Base-by-base conservation (phyloP, 768 basidiomycete species). In the Leccinum broughii region DNA sequence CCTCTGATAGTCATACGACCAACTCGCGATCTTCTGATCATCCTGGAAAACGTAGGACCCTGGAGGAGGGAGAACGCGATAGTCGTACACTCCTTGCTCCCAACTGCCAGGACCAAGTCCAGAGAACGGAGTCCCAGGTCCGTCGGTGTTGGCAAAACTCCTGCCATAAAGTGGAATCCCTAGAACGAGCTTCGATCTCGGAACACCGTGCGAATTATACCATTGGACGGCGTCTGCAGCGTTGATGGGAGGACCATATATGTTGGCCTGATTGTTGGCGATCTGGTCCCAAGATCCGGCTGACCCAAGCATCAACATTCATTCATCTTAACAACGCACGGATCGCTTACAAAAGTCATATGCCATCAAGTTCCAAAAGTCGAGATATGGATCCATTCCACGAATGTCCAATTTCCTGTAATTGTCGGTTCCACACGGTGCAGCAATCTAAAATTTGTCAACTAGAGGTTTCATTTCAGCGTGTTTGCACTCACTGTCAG, bases 301-400 rank as follows among this genome's bases (percentile, higher is more conserved):
- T 90, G 58, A 24, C 20, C 48, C 14, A 54, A n/a, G 15, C 28
- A 52, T 69, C 46, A 67, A 50, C 51, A 58, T 54, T 52, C 44
- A 54, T 59, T 49, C 61, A 28, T n/a, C 13, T 50, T 22, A 57
- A 44, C 48, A 26, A 39, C 46, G 35, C 24, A 22, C 44, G 20
- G 30, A 74, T 82, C 57, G 52, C 71, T 63, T 64, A 89, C 89
- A 83, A 67, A 89, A 93, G 71, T 93, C 92, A 64, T 93, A 93
- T 1, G 89, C 87, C 97, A 99, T 99, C 73, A 99, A 76, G 71
- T 99, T 98, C 95, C 95, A 98, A 72, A 98, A 95, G 68, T 93
- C 91, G 24, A 99, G 85, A 59, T 83, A 87, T 60, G 80, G 80
- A 71, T 95, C 89, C 95, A 99, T 98, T 62, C 92, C 92, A 24